Conservation (phyloP, 306 rosid species). For the Macrotyloma uniflorum region DNA sequence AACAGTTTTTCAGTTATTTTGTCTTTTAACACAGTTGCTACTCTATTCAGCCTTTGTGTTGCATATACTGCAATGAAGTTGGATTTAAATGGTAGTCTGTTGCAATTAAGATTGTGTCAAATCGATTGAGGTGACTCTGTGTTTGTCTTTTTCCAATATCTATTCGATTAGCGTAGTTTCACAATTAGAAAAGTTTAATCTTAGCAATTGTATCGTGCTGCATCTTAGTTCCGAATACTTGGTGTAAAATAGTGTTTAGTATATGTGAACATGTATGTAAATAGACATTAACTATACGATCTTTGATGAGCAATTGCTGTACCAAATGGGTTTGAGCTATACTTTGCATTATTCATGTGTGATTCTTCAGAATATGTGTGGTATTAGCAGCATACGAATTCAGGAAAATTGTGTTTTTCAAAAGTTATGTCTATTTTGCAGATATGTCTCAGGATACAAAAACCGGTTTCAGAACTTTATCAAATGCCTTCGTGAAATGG, state of each 20-base stretch:
- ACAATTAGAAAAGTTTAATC: neutral
- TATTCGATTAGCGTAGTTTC: neutral
- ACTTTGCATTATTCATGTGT: neutral
- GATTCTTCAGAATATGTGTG: constrained; percentile 12
- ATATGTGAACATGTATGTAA: neutral
- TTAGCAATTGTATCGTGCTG: constrained; percentile 1
- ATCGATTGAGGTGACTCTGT: constrained; percentile 22
- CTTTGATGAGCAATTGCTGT: neutral
- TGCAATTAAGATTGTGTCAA: constrained; percentile 14
- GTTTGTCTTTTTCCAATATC: neutral
- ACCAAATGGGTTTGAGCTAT: neutral
- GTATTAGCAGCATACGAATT: neutral
- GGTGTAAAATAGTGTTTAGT: constrained; percentile 12
- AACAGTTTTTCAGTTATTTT: neutral
- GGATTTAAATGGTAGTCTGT: constrained; percentile 1
- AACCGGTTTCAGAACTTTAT: constrained; percentile 62
- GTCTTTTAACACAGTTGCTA: constrained; percentile 14
- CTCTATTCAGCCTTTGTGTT: neutral
- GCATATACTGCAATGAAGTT: constrained; percentile 1
- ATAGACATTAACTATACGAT: constrained; percentile 2
- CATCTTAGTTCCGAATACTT: neutral
- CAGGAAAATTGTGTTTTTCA: neutral
- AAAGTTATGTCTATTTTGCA: constrained; percentile 33
- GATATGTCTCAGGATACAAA: constrained; percentile 64
- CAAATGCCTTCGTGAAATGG: constrained; percentile 64